Evolutionary conservation across 2,329 filamentous ascomycete genomes (phyloP), one percentile per base, ranked within the genome.

Genomic region (Aspergillus puulaauensis): DNA sequence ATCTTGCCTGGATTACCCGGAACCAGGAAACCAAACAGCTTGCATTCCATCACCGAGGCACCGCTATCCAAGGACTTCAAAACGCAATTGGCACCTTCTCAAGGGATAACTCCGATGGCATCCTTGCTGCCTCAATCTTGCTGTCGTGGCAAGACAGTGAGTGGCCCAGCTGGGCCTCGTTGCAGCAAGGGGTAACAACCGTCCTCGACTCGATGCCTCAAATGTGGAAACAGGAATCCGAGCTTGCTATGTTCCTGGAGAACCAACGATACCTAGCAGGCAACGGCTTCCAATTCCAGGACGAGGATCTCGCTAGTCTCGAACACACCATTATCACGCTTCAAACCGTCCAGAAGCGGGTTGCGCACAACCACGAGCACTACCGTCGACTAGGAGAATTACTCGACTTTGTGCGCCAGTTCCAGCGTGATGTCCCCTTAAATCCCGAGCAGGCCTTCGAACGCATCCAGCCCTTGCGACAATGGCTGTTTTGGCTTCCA

Each of bases 401-500:
- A 61, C 83, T 89, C 65, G 85, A 82, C 58, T 92, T 92, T 75
- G 80, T 92, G 62, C 87, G 89, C 74, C 84, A 87, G 43, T 83
- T 90, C 57, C 86, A 86, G 69, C 86, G 89, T 71, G 86, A 90
- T 63, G 86, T 86, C 70, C 86, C 83, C 12, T 82, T 89, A 62
- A 86, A 87, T 23, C 86, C 92, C 23, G 88, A 91, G 62, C 87
- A 96, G 70, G 91, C 96, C 70, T 98, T 97, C 71, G 89, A 92
- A 68, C 90, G 93, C 63, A 85, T 98, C 11, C 93, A 96, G 63
- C 88, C 91, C 9, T 83, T 99, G 58, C 85, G 93, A 55, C 90
- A 90, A 66, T 97, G 93, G 92, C 84, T 98, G 15, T 96, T 98
- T 77, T 98, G 93, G 92, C 86, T 96, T 55, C 95, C 95, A 1